Evolutionary conservation across 2,329 filamentous ascomycete species (phyloP), one percentile per base, ranked within the genome.

Genomic region (Hymenoscyphus fraxineus): DNA sequence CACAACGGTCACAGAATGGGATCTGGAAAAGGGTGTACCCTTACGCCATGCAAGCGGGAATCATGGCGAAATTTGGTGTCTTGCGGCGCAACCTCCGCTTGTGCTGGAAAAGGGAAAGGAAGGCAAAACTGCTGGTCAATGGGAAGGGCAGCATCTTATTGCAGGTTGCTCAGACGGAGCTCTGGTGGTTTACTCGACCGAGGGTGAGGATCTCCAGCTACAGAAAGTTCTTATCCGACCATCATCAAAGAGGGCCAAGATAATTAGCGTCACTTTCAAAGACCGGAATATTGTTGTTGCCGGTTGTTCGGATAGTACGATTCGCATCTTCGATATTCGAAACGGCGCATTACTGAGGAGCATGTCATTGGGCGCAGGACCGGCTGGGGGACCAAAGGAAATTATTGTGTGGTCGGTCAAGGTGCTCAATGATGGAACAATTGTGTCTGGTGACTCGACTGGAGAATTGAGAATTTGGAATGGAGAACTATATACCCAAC

Each of bases 11-110:
- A 97, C 93, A 0, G 95, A 99, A 78, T 99, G 95, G 95, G 90
- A 98, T 79, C 81, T 99, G 31, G 86, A 87, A 70, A 90, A 88
- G 68, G 92, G 91, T 15, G 83, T 86, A 63, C 91, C 93, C 12
- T 85, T 89, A 78, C 86, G 90, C 65, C 90, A 96, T 77, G 92
- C 92, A 19, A 93, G 91, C 72, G 95, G 94, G 57, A 96, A 96
- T 77, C 92, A 96, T 77, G 93, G 93, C 69, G 93, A 97, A 74
- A 94, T 98, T 67, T 99, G 95, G 95, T 98, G 94, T 78, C 85
- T 99, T 72, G 92, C 91, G 65, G 91, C 89, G 15, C 94, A 97
- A 78, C 95, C 94, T 2, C 63, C 70, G 38, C 72, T 76, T 66
- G 47, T 62, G 41, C 65, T 62, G 27, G 39, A 61, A 38, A 64